Evolutionary conservation across 2,329 filamentous ascomycete genomes (phyloP).

Genomic region (Gaeumannomyces sp.): DNA sequence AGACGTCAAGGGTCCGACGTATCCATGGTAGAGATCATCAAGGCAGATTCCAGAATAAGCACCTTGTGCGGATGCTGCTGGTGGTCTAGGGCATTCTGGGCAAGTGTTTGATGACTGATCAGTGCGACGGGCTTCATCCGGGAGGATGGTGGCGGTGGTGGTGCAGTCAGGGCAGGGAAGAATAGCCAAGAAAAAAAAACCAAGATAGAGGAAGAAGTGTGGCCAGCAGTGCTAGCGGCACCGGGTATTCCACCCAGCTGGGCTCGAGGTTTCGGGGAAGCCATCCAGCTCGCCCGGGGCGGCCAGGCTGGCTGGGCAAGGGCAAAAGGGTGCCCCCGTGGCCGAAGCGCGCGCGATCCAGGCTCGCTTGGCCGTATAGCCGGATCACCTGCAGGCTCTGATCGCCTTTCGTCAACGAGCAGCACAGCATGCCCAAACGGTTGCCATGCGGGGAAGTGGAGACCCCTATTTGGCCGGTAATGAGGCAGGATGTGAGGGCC

Average conservation of each 20-base stretch:
- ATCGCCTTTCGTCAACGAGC: not conserved
- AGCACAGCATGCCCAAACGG: not conserved
- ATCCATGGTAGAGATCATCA: conserved; percentile 1
- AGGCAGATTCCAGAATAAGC: not conserved
- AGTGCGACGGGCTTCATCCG: not conserved
- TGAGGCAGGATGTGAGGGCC: not conserved
- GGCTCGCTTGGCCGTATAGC: conserved; percentile 4
- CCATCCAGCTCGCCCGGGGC: not conserved
- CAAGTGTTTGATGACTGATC: not conserved
- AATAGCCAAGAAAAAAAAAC: not conserved
- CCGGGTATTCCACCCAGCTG: not conserved
- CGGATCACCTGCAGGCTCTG: not conserved
- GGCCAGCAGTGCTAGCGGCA: not conserved
- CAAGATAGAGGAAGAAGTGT: not conserved
- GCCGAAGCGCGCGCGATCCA: not conserved
- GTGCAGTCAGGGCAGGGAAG: not conserved
- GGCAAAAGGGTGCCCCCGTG: not conserved
- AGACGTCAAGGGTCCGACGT: not conserved
- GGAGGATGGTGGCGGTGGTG: not conserved
- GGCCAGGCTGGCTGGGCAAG: not conserved
- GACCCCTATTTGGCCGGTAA: not conserved
- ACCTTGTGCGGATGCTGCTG: not conserved
- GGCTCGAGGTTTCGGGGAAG: not conserved
- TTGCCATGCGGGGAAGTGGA: not conserved
- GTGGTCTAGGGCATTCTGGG: not conserved